Evolutionary conservation across 345 rosid genomes (phyloP).

Genomic region (Salix viminalis): DNA sequence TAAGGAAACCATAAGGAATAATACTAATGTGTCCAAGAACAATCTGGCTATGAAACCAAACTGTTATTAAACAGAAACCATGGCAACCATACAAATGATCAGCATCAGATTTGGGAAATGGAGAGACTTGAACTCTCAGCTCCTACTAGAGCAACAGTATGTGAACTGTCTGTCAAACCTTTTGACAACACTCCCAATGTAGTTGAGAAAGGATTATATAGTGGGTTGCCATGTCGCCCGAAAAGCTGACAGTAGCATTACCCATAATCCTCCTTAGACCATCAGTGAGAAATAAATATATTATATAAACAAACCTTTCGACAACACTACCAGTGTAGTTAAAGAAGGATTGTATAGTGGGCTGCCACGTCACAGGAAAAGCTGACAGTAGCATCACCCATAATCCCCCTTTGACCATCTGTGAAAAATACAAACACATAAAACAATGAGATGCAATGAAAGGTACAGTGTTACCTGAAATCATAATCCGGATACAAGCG

Average conservation of each 20-base stretch:
- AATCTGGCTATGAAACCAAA: neutral
- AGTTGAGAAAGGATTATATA: constrained; percentile 53
- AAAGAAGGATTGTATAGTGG: constrained; percentile 63
- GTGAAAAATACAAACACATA: neutral
- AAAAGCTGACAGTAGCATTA: constrained; percentile 94
- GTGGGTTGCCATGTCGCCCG: constrained; percentile 95
- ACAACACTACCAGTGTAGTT: constrained; percentile 81
- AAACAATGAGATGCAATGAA: neutral
- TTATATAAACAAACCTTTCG: neutral
- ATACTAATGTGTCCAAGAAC: neutral
- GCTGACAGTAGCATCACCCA: constrained; percentile 98
- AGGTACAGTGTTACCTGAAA: constrained; percentile 72
- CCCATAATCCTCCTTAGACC: constrained; percentile 81
- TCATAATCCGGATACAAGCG: constrained; percentile 95
- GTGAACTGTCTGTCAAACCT: constrained; percentile 93
- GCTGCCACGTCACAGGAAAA: constrained; percentile 87
- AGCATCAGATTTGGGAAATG: constrained; percentile 60
- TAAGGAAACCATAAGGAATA: constrained; percentile 22
- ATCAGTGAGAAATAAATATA: neutral
- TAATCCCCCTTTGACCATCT: constrained; percentile 56
- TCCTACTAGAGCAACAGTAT: constrained; percentile 75
- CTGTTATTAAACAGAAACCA: neutral
- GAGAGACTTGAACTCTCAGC: constrained; percentile 99
- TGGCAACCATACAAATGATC: neutral
- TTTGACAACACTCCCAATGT: constrained; percentile 97